Evolutionary conservation across 1,284 basidiomycete genomes (phyloP).

Genomic region (Tranzscheliella williamsii): DNA sequence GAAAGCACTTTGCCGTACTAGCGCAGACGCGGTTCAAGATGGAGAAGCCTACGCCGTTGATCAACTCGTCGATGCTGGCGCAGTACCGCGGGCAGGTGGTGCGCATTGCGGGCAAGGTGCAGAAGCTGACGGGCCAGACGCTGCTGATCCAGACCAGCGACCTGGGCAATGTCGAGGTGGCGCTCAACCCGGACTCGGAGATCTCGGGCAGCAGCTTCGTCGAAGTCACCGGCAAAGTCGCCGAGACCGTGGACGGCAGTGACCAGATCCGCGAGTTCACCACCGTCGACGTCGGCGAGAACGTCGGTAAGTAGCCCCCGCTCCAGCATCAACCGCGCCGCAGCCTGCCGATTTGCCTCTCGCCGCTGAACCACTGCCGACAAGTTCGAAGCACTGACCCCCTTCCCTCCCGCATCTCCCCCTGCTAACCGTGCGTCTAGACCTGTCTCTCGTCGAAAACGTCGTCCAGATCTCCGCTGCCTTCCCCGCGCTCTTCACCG

Average conservation of each 20-base stretch:
- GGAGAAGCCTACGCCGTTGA: constrained; percentile 52
- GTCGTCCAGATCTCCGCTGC: constrained; percentile 39
- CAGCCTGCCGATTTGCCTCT: too few relatives aligned
- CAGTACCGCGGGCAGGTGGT: constrained; percentile 41
- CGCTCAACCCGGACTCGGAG: constrained; percentile 41
- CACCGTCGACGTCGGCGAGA: constrained; percentile 43
- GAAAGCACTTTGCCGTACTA: too few relatives aligned
- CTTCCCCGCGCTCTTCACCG: constrained; percentile 42
- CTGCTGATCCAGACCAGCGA: constrained; percentile 53
- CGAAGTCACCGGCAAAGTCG: constrained; percentile 57
- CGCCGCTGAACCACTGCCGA: too few relatives aligned
- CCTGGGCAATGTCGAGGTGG: constrained; percentile 50
- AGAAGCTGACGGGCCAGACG: constrained; percentile 43
- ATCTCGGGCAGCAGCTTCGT: constrained; percentile 34
- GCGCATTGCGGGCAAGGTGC: constrained; percentile 53
- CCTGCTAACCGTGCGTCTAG: constrained; percentile 10
- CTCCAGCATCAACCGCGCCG: too few relatives aligned
- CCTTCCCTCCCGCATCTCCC: too few relatives aligned
- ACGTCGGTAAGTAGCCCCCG: constrained; percentile 49
- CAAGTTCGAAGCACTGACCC: too few relatives aligned
- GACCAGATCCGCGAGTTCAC: constrained; percentile 34
- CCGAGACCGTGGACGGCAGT: constrained; percentile 28
- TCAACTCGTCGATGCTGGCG: constrained; percentile 52
- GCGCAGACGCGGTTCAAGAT: constrained; percentile 18
- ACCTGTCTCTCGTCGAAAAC: constrained; percentile 43